Evolutionary conservation across 2,329 filamentous ascomycete species (phyloP).

Genomic region (Akanthomyces uredinophilus): DNA sequence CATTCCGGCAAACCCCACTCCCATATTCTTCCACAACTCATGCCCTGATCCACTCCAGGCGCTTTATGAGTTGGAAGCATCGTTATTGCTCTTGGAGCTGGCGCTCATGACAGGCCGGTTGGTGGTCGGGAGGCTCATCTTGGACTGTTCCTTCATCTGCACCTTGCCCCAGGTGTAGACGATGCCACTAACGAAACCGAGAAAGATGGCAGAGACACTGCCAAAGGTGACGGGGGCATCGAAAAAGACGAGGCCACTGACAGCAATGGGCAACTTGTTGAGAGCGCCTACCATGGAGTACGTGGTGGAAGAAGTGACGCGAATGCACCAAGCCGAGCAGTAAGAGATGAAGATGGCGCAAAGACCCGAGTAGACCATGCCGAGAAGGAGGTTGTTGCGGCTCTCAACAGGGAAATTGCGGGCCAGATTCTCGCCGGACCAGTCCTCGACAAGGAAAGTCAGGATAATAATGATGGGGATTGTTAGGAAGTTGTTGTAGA

Average conservation of each 20-base stretch:
- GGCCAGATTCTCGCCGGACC: conserved; percentile 71
- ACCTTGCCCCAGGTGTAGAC: conserved; percentile 56
- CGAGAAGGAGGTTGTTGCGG: conserved; percentile 68
- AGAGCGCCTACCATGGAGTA: conserved; percentile 94
- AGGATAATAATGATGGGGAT: conserved; percentile 78
- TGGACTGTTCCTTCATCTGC: conserved; percentile 13
- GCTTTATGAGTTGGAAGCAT: conserved; percentile 13
- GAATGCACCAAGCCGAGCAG: conserved; percentile 92
- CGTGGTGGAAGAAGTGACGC: conserved; percentile 89
- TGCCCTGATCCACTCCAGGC: background rate
- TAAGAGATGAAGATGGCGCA: conserved; percentile 92
- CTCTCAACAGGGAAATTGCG: conserved; percentile 75
- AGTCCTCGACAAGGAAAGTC: conserved; percentile 78
- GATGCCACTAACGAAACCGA: conserved; percentile 82
- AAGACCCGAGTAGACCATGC: conserved; percentile 85
- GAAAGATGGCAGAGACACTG: conserved; percentile 75
- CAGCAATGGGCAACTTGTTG: conserved; percentile 87
- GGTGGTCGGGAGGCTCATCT: conserved; percentile 12
- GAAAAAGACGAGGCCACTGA: conserved; percentile 86
- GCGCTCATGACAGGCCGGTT: conserved; percentile 15
- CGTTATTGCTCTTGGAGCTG: conserved; percentile 16
- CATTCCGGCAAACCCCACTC: background rate
- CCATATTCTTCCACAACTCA: background rate
- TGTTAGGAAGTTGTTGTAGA: conserved; percentile 93
- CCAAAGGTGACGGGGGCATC: conserved; percentile 81